Evolutionary conservation across 768 basidiomycete species (phyloP).

Genomic region (Rhizopogon rudus): DNA sequence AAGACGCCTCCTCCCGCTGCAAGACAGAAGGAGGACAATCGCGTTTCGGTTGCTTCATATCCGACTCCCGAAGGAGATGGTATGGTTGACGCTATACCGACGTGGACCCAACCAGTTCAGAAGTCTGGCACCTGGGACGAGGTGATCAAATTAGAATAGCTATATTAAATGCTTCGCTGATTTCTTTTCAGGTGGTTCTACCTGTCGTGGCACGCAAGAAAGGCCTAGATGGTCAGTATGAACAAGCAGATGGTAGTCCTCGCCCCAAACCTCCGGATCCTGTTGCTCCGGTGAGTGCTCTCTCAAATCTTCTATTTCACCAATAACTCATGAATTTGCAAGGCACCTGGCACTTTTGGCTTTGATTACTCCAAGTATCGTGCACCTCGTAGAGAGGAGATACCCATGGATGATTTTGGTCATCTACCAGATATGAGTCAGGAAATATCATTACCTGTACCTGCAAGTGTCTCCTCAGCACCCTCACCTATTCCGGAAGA

Average conservation of each 20-base stretch:
- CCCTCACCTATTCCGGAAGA: constrained; percentile 22
- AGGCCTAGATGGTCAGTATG: constrained; percentile 67
- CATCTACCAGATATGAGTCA: constrained; percentile 20
- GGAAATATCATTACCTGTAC: constrained; percentile 15
- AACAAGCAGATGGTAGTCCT: constrained; percentile 64
- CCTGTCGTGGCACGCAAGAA: constrained; percentile 83
- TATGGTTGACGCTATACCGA: constrained; percentile 72
- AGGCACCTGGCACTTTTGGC: constrained; percentile 85
- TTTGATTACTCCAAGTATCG: constrained; percentile 72
- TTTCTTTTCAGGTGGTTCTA: constrained; percentile 57
- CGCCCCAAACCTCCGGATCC: constrained; percentile 40
- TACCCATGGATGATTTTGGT: constrained; percentile 69
- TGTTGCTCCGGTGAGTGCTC: constrained; percentile 1
- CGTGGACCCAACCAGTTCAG: constrained; percentile 73
- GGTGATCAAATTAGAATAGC: constrained; percentile 32
- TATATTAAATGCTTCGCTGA: constrained; percentile 5
- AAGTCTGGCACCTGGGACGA: constrained; percentile 82
- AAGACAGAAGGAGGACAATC: constrained; percentile 37
- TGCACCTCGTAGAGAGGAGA: constrained; percentile 39
- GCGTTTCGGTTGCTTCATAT: constrained; percentile 64
- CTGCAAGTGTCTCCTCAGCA: constrained; percentile 8
- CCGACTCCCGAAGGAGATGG: constrained; percentile 54
- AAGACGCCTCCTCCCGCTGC: constrained; percentile 27
- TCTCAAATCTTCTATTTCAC: not conserved
- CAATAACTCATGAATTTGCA: constrained; percentile 5